These are phyloP conservation scores for Nicotiana paniculata DNA, from an alignment of 257 asterid genomes.

Conservation along the genomic window DNA sequence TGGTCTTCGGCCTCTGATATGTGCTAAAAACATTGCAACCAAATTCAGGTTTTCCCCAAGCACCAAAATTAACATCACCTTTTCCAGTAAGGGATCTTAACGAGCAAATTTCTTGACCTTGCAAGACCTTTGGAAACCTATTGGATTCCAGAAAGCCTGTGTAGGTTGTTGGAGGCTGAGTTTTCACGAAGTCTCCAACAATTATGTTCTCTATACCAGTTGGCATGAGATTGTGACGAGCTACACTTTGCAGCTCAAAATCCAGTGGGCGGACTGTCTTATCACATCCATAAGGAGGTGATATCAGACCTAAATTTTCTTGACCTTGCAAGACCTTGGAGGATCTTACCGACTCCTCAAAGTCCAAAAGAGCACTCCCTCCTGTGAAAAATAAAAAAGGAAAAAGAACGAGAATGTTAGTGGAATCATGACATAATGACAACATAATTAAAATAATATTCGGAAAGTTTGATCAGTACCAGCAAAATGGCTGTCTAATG, in stretches of 20 bases:
- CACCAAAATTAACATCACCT: slow-evolving; percentile 36
- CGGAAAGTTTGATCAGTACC: slow-evolving; percentile 38
- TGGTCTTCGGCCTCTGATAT: slow-evolving; percentile 37
- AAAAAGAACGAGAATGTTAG: neutral
- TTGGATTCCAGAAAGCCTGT: slow-evolving; percentile 86
- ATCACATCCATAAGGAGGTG: slow-evolving; percentile 61
- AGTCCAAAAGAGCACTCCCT: slow-evolving; percentile 70
- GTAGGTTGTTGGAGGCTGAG: slow-evolving; percentile 53
- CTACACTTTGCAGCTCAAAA: slow-evolving; percentile 43
- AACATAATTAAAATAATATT: slow-evolving; percentile 3
- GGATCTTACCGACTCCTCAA: slow-evolving; percentile 83
- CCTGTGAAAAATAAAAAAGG: slow-evolving; percentile 30
- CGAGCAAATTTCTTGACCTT: slow-evolving; percentile 99
- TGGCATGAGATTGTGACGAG: slow-evolving; percentile 34
- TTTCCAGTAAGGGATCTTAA: slow-evolving; percentile 64
- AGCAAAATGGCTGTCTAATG: slow-evolving; percentile 47
- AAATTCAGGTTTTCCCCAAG: slow-evolving; percentile 57
- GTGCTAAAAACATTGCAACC: slow-evolving; percentile 35
- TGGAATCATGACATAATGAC: neutral
- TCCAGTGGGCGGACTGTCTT: slow-evolving; percentile 61
- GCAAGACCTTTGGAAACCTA: slow-evolving; percentile 99
- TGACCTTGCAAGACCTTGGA: slow-evolving; percentile 99
- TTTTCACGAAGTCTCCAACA: slow-evolving; percentile 46
- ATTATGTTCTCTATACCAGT: slow-evolving; percentile 44
- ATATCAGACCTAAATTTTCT: slow-evolving; percentile 70